A percentile compares a stretch with the other conserved stretches of the same genome.
phyloP scores from a whole-genome alignment of 768 basidiomycete species.

The Tephrocybe sp. region DNA sequence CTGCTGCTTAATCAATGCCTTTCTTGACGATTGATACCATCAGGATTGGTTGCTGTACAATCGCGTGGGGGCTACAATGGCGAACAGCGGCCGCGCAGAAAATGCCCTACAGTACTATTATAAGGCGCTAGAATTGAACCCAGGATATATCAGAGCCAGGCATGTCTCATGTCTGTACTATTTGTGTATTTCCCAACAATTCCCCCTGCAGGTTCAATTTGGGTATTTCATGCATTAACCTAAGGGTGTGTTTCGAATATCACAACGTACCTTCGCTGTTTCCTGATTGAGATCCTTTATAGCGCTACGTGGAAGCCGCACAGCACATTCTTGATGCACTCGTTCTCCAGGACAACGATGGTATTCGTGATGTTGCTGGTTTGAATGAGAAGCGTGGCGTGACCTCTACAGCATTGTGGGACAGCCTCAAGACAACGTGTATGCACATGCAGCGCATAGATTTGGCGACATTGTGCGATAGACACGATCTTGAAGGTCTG shows the following conservation, averaged over 20 bases:
- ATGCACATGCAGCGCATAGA: constrained; percentile 79
- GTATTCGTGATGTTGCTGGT: constrained; percentile 47
- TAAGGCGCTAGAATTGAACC: constrained; percentile 83
- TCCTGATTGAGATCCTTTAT: constrained; percentile 9
- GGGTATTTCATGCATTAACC: constrained; percentile 89
- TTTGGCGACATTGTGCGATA: constrained; percentile 72
- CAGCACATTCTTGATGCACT: constrained; percentile 88
- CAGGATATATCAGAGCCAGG: constrained; percentile 89
- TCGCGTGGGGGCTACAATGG: constrained; percentile 91
- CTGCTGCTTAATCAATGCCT: not conserved
- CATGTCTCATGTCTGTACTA: constrained; percentile 24
- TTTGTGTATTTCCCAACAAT: constrained; percentile 1
- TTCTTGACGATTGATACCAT: constrained; percentile 7
- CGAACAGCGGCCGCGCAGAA: constrained; percentile 78
- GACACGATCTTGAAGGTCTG: constrained; percentile 65
- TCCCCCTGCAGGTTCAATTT: constrained; percentile 77
- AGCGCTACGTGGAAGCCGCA: constrained; percentile 87
- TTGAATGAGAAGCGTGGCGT: constrained; percentile 63
- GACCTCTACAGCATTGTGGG: constrained; percentile 81
- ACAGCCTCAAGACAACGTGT: constrained; percentile 81
- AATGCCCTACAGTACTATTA: constrained; percentile 89
- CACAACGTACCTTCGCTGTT: not conserved
- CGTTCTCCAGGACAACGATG: constrained; percentile 84
- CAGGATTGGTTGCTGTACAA: constrained; percentile 94
- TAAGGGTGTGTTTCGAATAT: constrained; percentile 53